Base-by-base conservation (phyloP, 1,284 basidiomycete species). In the Coniophora puteana region DNA sequence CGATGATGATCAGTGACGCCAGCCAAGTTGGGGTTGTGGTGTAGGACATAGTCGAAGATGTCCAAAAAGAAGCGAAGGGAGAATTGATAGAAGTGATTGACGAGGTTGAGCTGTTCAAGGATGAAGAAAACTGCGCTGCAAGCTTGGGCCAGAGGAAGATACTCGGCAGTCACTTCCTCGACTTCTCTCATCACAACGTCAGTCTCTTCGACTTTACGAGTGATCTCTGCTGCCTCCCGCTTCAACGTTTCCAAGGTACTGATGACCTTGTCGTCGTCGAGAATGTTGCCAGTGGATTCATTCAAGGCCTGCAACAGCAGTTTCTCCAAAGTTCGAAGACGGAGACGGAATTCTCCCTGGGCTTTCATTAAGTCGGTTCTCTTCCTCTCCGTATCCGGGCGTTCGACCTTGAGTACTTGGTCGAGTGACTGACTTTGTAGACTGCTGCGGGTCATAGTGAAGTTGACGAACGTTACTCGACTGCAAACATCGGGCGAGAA, bases 71-170 rank as follows among this genome's bases (percentile, higher is more conserved):
- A 98, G 30, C 79, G 84, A 38, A 99, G 77, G 1, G 95, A 98
- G 74, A 99, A 99, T 62, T 98, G 93, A 62, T 99, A 99, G 71
- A 99, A 99, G 67, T 98, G 95, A 58, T 96, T 93, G 67, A 98
- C 81, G 39, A 89, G 74, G 55, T 93, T 87, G 37, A 99, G 77
- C 58, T 97, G 94, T 58, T 98, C 94, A 48, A 99, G 74, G 41
- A 96, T 88, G 67, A 99, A 99, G 78, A 94, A 99, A 38, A 98
- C 85, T 2, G 93, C 85, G 58, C 93, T 96, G 74, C 94, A 97
- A 2, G 94, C 93, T 58, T 95, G 92, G 1, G 96, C 95, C 35
- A 99, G 69, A 4, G 95, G 92, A 11, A 95, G 73, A 60, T 99
- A 99, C 62, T 97, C 92, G 3, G 86, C 77, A 3, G 95, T 99